Evolutionary conservation across 805 yeast genomes (phyloP).

Genomic region (Vanderwaltozyma polyspora): DNA sequence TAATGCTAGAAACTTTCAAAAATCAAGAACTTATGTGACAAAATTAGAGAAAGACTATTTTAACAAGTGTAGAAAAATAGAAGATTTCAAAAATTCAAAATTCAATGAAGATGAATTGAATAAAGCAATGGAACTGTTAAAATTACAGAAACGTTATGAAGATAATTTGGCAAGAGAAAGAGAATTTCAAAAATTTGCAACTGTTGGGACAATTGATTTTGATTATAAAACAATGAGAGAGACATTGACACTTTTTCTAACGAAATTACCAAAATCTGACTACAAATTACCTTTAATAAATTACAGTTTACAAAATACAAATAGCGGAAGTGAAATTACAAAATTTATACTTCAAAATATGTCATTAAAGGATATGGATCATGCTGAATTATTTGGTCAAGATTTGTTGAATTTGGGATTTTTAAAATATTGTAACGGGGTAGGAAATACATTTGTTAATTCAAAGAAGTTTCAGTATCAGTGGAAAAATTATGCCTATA

Average conservation of each 20-base stretch:
- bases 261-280: slow-evolving; percentile 40
- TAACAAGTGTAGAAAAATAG: slow-evolving; percentile 64
- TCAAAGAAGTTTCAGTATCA: slow-evolving; percentile 66
- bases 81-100: slow-evolving; percentile 36
- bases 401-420: slow-evolving; percentile 52
- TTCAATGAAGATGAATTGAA: slow-evolving; percentile 13
- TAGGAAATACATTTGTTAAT: slow-evolving; percentile 67
- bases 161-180: slow-evolving; percentile 16
- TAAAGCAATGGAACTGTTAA: slow-evolving; percentile 16
- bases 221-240: slow-evolving; percentile 29
- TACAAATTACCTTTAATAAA: slow-evolving; percentile 52
- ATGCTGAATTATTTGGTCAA: slow-evolving; percentile 67
- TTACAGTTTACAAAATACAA: slow-evolving; percentile 22
- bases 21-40: slow-evolving; percentile 34
- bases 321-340: slow-evolving; percentile 26
- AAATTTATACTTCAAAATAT: slow-evolving; percentile 21
- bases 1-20: slow-evolving; percentile 43
- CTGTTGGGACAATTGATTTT: slow-evolving; percentile 22
- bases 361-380: slow-evolving; percentile 33
- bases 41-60: slow-evolving; percentile 56
- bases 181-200: slow-evolving; percentile 22
- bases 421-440: slow-evolving; percentile 39
- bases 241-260: slow-evolving; percentile 33
- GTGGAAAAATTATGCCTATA: slow-evolving; percentile 65
- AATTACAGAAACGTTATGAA: slow-evolving; percentile 17